Base-by-base conservation (phyloP, 371 early-diverging fungal species). In the Astathelohania contejeani region DNA sequence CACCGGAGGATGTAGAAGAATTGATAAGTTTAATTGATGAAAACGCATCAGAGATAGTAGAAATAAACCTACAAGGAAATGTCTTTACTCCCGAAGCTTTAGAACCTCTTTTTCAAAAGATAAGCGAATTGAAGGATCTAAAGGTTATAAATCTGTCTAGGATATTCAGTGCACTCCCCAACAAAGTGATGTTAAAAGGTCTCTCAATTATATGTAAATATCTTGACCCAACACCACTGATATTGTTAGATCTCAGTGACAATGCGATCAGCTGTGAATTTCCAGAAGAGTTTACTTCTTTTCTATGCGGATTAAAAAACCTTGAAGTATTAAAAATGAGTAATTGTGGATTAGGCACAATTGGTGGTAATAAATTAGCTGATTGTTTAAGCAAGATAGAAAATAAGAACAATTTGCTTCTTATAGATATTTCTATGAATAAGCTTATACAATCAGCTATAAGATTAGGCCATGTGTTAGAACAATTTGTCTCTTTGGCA, bases 321-420 rank as follows among this genome's bases (percentile, higher is more conserved):
- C 26, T 76, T 14, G 44, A 53, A 45, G 59, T 53, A 44, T 37
- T 76, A 19, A 61, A 62, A 9, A 58, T 76, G 12, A 60, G 70
- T 47, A 66, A 76, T 56, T 71, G 73, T 53, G 76, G 76, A 14
- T 56, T 76, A 40, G 76, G 76, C 7, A 27, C 46, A 27, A 62
- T 62, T 18, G 76, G 76, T 37, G 65, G 70, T 43, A 43, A 55
- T 20, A 48, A 38, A 26, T 42, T 76, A 0, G 51, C 61, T 20
- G 44, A 60, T 18, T 47, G 35, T 32, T 48, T 76, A 10, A 25
- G 35, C 0, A 46, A 35, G 9, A 48, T 73, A n/a, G 40, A 53
- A 26, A 48, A 61, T 44, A 69, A 72, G 43, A 59, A 44, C 18
- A 58, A 29, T 29, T 53, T 76, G 9, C 56, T 63, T 29, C 46